phyloP scores from a whole-genome alignment of 257 asterid species.

The Cruciata laevipes region DNA sequence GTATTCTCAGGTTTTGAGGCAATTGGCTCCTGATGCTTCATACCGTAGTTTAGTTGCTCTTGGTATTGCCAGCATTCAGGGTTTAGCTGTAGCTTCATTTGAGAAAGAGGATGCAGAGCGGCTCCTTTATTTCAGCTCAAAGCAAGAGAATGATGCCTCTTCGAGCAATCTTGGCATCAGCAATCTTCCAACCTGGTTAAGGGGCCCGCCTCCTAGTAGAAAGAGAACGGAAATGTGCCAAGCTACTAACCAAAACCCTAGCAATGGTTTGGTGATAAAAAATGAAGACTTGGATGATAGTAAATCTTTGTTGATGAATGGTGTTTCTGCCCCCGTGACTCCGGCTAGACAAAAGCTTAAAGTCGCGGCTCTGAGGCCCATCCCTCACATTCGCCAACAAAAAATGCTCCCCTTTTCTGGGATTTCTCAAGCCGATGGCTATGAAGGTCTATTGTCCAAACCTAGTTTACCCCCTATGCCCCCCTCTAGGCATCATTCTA shows the following conservation, averaged over 20 bases:
- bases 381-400: constrained; percentile 91
- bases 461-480: constrained; percentile 49
- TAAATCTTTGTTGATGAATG: constrained; percentile 35
- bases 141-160: constrained; percentile 31
- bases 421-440: constrained; percentile 35
- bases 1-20: constrained; percentile 70
- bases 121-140: constrained; percentile 55
- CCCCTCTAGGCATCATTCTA: constrained; percentile 51
- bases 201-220: constrained; percentile 79
- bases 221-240: constrained; percentile 42
- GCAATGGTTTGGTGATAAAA: constrained; percentile 30
- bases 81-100: constrained; percentile 80
- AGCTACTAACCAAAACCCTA: constrained; percentile 24
- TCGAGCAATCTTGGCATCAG: constrained; percentile 28
- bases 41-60: constrained; percentile 84
- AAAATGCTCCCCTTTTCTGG: constrained; percentile 94
- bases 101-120: constrained; percentile 84
- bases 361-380: constrained; percentile 85
- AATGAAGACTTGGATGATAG: constrained; percentile 34
- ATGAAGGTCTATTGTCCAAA: constrained; percentile 54
- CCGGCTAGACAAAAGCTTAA: constrained; percentile 44
- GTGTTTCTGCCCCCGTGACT: constrained; percentile 27
- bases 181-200: constrained; percentile 71
- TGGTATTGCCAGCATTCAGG: constrained; percentile 85
- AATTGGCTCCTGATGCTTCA: constrained; percentile 81